Percentiles rank a stretch among this genome's conserved stretches.
These are phyloP conservation scores for Talaromyces sp. DNA, from an alignment of 2,329 filamentous ascomycete genomes.

Conservation along the genomic window DNA sequence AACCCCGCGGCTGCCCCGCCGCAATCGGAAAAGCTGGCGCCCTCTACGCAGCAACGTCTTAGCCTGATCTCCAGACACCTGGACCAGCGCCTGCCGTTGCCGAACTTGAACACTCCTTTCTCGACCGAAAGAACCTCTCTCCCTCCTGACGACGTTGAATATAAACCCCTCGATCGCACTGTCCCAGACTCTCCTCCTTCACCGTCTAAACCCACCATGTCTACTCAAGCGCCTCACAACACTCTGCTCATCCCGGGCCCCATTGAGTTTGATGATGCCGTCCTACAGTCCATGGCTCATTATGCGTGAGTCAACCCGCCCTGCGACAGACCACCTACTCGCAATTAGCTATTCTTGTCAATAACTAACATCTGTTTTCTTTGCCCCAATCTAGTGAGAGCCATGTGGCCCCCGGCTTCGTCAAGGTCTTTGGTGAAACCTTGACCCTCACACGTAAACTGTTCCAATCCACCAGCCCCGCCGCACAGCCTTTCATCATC, in stretches of 20 bases:
- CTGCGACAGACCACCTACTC: not conserved
- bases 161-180: slow-evolving; percentile 46
- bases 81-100: slow-evolving; percentile 55
- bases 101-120: slow-evolving; percentile 66
- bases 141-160: slow-evolving; percentile 57
- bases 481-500: slow-evolving; percentile 88
- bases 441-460: slow-evolving; percentile 86
- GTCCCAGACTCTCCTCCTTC: slow-evolving; percentile 26
- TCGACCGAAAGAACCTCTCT: slow-evolving; percentile 60
- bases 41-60: slow-evolving; percentile 54
- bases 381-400: slow-evolving; percentile 69
- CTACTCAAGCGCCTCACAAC: slow-evolving; percentile 61
- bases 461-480: slow-evolving; percentile 83
- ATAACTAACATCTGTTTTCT: slow-evolving; percentile 9
- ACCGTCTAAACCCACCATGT: slow-evolving; percentile 52
- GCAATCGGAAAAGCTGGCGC: slow-evolving; percentile 50
- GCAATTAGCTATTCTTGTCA: not conserved
- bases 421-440: slow-evolving; percentile 87
- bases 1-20: slow-evolving; percentile 37
- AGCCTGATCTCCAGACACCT: slow-evolving; percentile 65
- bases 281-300: slow-evolving; percentile 92
- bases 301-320: slow-evolving; percentile 56
- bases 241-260: slow-evolving; percentile 94
- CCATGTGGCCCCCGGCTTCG: slow-evolving; percentile 87
- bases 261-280: slow-evolving; percentile 97